phyloP scores from a whole-genome alignment of 148 eudicot genomes.

The Persicaria maculosa region DNA sequence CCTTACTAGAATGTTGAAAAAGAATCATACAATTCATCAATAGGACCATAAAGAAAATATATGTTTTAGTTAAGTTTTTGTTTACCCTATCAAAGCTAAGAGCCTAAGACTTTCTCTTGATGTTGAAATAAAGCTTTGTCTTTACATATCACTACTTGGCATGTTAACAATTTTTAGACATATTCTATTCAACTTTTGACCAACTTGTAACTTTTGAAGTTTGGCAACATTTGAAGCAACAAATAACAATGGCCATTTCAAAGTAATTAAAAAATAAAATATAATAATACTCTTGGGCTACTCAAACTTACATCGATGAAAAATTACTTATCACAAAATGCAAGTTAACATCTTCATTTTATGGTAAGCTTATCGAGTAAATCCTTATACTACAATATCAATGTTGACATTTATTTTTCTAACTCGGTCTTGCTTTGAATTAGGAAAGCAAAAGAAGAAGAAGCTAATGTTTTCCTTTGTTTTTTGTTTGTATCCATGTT shows the following conservation, averaged over 20 bases:
- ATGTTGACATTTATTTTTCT: too few species aligned
- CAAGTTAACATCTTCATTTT: too few species aligned
- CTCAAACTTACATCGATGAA: too few species aligned
- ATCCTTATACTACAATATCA: too few species aligned
- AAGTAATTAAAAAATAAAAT: neutral
- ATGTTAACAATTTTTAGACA: neutral
- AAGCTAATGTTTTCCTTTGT: too few species aligned
- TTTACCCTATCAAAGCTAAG: neutral
- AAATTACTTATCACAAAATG: too few species aligned
- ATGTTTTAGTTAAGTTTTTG: neutral
- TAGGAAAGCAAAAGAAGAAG: too few species aligned
- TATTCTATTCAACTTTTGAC: neutral
- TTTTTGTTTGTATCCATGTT: too few species aligned
- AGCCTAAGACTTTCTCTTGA: neutral
- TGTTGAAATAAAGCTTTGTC: neutral
- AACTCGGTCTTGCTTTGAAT: too few species aligned
- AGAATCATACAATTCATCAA: neutral
- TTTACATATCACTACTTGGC: neutral
- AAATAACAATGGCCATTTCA: neutral
- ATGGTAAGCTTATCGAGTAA: too few species aligned
- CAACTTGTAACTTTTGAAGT: neutral
- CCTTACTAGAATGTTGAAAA: neutral
- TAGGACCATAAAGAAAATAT: neutral
- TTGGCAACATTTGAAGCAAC: neutral
- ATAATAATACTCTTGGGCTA: neutral